Percentiles rank a stretch among this genome's conserved stretches.
phyloP scores from a whole-genome alignment of 2,329 filamentous ascomycete species.

The Colletotrichum siamense region DNA sequence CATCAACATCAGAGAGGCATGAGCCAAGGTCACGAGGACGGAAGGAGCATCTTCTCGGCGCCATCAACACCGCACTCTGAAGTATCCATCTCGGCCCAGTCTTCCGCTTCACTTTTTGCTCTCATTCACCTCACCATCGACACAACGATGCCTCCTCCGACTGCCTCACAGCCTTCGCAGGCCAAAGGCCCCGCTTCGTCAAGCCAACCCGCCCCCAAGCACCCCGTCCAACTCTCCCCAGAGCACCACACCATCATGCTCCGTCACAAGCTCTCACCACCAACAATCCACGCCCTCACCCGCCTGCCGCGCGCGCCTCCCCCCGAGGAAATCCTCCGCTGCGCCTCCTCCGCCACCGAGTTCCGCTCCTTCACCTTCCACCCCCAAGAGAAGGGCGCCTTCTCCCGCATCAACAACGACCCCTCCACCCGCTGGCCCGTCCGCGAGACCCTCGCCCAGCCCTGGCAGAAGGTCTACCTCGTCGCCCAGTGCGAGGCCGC shows the following conservation, averaged over 20 bases:
- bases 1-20: not conserved
- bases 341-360: slow-evolving; percentile 42
- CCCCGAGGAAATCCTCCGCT: slow-evolving; percentile 37
- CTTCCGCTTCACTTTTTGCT: not conserved
- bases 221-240: not conserved
- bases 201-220: not conserved
- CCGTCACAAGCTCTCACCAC: slow-evolving; percentile 12
- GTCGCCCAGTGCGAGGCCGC: slow-evolving; percentile 73
- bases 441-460: slow-evolving; percentile 52
- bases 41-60: not conserved
- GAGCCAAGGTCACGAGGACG: not conserved
- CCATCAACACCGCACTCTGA: not conserved
- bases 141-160: not conserved
- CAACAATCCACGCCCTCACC: slow-evolving; percentile 15
- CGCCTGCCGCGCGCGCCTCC: slow-evolving; percentile 15
- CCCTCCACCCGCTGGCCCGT: slow-evolving; percentile 43
- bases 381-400: slow-evolving; percentile 38
- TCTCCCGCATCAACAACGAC: slow-evolving; percentile 43
- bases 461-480: slow-evolving; percentile 77
- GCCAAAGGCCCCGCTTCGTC: not conserved
- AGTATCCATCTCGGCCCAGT: not conserved
- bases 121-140: not conserved
- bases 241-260: slow-evolving; percentile 20
- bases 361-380: slow-evolving; percentile 41
- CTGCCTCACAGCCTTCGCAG: not conserved